These are phyloP conservation scores for Paralagenidium karlingii DNA, from an alignment of 352 stramenopile species.

Conservation along the genomic window DNA sequence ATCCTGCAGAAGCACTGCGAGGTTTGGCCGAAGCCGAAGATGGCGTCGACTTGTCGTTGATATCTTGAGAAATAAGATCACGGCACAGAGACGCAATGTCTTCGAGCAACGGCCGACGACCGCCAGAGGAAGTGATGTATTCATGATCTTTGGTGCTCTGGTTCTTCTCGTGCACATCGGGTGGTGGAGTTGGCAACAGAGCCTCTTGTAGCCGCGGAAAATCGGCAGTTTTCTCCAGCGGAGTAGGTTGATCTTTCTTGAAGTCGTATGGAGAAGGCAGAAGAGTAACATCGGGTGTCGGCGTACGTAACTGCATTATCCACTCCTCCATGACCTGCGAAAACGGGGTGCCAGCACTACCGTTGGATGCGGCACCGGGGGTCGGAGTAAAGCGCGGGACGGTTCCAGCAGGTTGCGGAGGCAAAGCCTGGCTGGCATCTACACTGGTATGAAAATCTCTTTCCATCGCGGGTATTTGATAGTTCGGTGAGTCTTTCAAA, in stretches of 20 bases:
- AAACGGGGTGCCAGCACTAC: no score
- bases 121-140: conserved; percentile 26
- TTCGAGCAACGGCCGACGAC: conserved; percentile 43
- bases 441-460: no score
- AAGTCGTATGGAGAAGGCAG: conserved; percentile 71
- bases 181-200: conserved; percentile 52
- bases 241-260: conserved; percentile 59
- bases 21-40: no score
- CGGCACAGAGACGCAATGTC: conserved; percentile 70
- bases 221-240: conserved; percentile 55
- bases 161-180: conserved; percentile 37
- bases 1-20: conserved; percentile 1
- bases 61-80: conserved; percentile 62
- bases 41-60: conserved; percentile 9
- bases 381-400: no score
- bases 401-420: no score
- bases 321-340: conserved; percentile 65
- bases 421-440: no score
- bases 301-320: conserved; percentile 67
- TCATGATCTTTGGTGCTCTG: conserved; percentile 49
- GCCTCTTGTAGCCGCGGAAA: conserved; percentile 60
- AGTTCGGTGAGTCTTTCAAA: no score
- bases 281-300: conserved; percentile 67
- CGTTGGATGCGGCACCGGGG: no score
- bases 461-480: no score